phyloP scores from a whole-genome alignment of 306 rosid genomes.

The Sicyos edulis region DNA sequence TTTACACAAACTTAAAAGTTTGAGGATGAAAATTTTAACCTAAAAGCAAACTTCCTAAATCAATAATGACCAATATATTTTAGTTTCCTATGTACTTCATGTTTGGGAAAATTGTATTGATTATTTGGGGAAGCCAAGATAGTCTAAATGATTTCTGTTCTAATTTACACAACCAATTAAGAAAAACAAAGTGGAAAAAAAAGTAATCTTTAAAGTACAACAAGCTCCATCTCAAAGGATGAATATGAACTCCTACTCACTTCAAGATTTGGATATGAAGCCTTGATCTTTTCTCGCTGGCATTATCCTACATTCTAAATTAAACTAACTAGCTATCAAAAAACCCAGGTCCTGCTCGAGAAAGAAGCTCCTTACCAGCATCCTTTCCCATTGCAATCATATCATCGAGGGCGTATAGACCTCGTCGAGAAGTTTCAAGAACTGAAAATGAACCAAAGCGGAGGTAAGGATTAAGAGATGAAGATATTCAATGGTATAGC shows the following conservation, averaged over 20 bases:
- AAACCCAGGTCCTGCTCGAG: constrained; percentile 73
- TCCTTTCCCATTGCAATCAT: constrained; percentile 77
- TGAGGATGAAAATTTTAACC: no score
- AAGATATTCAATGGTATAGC: not conserved
- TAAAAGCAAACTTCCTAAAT: not conserved
- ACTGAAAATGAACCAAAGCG: constrained; percentile 33
- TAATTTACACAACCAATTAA: constrained; percentile 18
- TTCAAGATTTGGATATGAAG: constrained; percentile 1
- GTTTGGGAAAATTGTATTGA: not conserved
- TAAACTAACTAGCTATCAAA: constrained; percentile 37
- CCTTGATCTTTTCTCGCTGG: constrained; percentile 7
- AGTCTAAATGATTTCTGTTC: constrained; percentile 14
- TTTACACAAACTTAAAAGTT: no score
- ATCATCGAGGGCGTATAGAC: constrained; percentile 52
- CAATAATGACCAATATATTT: not conserved
- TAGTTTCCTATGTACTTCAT: not conserved
- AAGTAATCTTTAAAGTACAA: not conserved
- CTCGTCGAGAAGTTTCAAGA: constrained; percentile 72
- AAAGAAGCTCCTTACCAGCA: constrained; percentile 83
- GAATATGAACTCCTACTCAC: constrained; percentile 13
- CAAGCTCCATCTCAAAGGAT: constrained; percentile 13
- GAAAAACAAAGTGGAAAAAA: not conserved
- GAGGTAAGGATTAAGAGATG: not conserved
- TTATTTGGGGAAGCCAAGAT: not conserved
- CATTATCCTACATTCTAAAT: constrained; percentile 1